These are phyloP conservation scores for Candida glucosophila DNA, from an alignment of 1,139 yeast species.

Conservation along the genomic window DNA sequence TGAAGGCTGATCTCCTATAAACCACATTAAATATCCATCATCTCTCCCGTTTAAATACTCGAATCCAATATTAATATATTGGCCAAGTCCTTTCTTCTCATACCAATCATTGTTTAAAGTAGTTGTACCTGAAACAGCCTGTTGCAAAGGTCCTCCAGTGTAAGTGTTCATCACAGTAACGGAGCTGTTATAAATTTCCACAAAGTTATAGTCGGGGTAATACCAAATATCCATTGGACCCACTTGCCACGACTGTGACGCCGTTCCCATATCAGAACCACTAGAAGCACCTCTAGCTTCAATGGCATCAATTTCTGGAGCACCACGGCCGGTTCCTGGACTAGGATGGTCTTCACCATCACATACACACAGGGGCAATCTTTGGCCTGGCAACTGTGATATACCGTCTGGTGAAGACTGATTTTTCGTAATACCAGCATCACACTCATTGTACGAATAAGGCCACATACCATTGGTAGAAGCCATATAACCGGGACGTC, in stretches of 20 bases:
- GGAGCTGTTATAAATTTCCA: constrained; percentile 52
- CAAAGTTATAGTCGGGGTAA: constrained; percentile 66
- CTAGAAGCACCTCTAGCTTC: constrained; percentile 64
- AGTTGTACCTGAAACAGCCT: constrained; percentile 71
- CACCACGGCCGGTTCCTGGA: constrained; percentile 74
- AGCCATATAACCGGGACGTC: constrained; percentile 74
- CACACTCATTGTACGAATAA: constrained; percentile 72
- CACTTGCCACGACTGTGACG: constrained; percentile 73
- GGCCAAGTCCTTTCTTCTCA: constrained; percentile 51
- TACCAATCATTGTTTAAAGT: constrained; percentile 71
- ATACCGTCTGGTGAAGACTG: constrained; percentile 79
- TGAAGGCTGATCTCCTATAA: constrained; percentile 62
- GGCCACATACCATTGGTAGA: constrained; percentile 88
- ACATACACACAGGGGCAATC: constrained; percentile 62
- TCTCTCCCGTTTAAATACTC: constrained; percentile 65
- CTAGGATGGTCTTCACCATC: constrained; percentile 73
- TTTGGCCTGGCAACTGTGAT: constrained; percentile 72
- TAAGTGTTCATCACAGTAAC: constrained; percentile 67
- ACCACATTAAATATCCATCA: constrained; percentile 76
- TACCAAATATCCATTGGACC: constrained; percentile 89
- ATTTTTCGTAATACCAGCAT: constrained; percentile 85
- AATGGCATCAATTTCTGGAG: constrained; percentile 80
- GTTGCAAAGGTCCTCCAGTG: constrained; percentile 81
- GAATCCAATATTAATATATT: constrained; percentile 65
- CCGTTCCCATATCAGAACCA: constrained; percentile 46